phyloP scores from a whole-genome alignment of 2,329 filamentous ascomycete genomes.

The Fusarium liriodendri region DNA sequence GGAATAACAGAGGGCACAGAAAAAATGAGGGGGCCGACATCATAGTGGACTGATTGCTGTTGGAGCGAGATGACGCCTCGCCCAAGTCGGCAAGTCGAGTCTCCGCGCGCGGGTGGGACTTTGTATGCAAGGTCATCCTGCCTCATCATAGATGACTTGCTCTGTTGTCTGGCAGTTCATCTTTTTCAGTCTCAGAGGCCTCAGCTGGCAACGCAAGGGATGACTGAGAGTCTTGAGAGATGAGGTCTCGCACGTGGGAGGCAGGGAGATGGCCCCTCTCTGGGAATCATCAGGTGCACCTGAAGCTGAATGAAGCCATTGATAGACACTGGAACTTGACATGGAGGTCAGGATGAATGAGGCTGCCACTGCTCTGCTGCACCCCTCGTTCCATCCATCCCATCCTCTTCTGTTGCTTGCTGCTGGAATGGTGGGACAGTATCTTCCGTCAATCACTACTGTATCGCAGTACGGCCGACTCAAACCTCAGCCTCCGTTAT shows the following conservation, averaged over 20 bases:
- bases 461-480: neutral
- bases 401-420: neutral
- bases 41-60: constrained; percentile 45
- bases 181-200: neutral
- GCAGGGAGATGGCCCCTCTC: constrained; percentile 1
- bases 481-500: constrained; percentile 18
- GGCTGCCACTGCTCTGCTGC: constrained; percentile 6
- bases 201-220: constrained; percentile 2
- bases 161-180: constrained; percentile 3
- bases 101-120: constrained; percentile 31
- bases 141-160: constrained; percentile 2
- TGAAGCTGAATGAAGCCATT: neutral
- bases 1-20: neutral
- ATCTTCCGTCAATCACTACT: constrained; percentile 12
- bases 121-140: constrained; percentile 29
- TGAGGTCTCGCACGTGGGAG: constrained; percentile 5
- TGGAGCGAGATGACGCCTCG: constrained; percentile 44
- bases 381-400: constrained; percentile 3
- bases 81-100: constrained; percentile 32
- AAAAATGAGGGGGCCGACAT: constrained; percentile 34
- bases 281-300: neutral
- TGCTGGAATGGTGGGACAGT: constrained; percentile 13
- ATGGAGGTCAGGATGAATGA: constrained; percentile 3
- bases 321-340: neutral
- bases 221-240: neutral